phyloP scores from a whole-genome alignment of 371 early-diverging fungal genomes.

The Mortierella sp. region DNA sequence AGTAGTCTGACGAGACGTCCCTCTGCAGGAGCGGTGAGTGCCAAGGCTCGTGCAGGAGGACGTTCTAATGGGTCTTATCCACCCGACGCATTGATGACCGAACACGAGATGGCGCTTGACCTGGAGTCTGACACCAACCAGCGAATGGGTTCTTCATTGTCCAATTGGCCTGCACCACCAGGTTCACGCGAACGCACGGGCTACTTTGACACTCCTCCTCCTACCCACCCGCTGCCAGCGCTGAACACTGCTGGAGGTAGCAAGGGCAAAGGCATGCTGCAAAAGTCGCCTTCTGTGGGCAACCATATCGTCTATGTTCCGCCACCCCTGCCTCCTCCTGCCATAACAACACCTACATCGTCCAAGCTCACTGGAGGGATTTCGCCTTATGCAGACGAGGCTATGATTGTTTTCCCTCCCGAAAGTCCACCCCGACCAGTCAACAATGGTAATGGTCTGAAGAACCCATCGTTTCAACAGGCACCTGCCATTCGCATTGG shows the following conservation, averaged over 20 bases:
- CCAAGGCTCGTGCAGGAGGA: conserved; percentile 12
- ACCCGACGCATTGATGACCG: conserved; percentile 29
- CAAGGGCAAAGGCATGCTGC: conserved; percentile 5
- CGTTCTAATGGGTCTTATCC: conserved; percentile 20
- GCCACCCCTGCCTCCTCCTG: conserved; percentile 42
- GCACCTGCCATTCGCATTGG: neutral
- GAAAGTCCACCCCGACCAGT: conserved; percentile 13
- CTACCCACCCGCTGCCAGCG: no score
- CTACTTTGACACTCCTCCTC: neutral
- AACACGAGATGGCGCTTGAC: conserved; percentile 44
- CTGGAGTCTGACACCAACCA: conserved; percentile 27
- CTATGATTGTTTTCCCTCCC: conserved; percentile 40
- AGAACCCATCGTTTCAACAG: neutral
- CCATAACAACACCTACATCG: neutral
- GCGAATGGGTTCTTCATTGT: conserved; percentile 5
- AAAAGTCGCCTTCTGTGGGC: conserved; percentile 23
- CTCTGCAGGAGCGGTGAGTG: conserved; percentile 8
- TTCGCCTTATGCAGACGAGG: conserved; percentile 50
- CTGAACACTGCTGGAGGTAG: neutral
- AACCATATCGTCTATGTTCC: conserved; percentile 38
- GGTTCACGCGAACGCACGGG: neutral
- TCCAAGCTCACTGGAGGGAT: neutral
- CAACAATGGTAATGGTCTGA: neutral
- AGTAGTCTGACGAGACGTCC: conserved; percentile 17
- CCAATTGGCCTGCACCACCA: conserved; percentile 32